Evolutionary conservation across 371 early-diverging fungal genomes (phyloP).

Genomic region (Syncephalastrum sp.): DNA sequence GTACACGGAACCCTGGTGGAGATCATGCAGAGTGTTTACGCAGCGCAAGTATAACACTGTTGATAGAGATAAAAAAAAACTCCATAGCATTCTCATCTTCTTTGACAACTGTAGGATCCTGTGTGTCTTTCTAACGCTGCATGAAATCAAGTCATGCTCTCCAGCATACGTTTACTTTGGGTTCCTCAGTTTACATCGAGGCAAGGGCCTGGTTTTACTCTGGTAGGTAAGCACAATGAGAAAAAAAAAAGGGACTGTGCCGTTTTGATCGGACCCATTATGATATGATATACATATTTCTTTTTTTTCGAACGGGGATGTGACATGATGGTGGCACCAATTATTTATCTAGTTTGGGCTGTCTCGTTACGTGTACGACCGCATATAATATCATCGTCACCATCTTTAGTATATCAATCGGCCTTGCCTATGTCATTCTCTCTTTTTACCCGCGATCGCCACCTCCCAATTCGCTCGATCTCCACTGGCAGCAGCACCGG

Average conservation of each 20-base stretch:
- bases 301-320: background rate
- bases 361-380: conserved; percentile 31
- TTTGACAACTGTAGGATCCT: conserved; percentile 14
- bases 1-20: conserved; percentile 30
- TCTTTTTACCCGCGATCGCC: conserved; percentile 29
- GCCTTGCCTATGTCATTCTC: conserved; percentile 31
- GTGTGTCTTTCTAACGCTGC: conserved; percentile 25
- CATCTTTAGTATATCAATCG: conserved; percentile 33
- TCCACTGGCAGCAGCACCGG: conserved; percentile 36
- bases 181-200: conserved; percentile 33
- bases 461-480: conserved; percentile 29
- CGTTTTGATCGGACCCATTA: background rate
- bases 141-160: conserved; percentile 28
- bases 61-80: background rate
- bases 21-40: conserved; percentile 39
- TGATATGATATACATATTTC: background rate
- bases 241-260: too few species aligned
- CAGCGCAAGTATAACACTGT: conserved; percentile 24
- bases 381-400: conserved; percentile 38
- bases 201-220: conserved; percentile 33
- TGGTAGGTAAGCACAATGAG: conserved; percentile 26
- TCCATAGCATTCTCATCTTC: background rate
- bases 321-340: too few species aligned
- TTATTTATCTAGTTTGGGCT: conserved; percentile 29
- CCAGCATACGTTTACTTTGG: conserved; percentile 33